Percentiles rank a stretch among this genome's conserved stretches.
phyloP scores from a whole-genome alignment of 2,329 filamentous ascomycete genomes.

The Cercospora janseana region DNA sequence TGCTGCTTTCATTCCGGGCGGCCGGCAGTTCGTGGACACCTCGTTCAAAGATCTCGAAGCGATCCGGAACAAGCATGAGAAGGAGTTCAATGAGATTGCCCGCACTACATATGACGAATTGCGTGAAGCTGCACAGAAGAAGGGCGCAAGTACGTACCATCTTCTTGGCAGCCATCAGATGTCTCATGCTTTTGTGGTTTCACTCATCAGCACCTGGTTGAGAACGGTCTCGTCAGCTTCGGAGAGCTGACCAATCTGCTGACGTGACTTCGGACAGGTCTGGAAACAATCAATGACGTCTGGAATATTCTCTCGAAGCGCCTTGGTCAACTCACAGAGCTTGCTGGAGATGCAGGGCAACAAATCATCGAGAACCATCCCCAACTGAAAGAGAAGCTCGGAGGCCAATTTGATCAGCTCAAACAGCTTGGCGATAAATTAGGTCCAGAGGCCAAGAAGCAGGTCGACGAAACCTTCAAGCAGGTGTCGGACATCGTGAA shows the following conservation, averaged over 20 bases:
- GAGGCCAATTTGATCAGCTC: conserved; percentile 65
- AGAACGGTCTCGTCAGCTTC: too few species aligned
- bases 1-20: conserved; percentile 69
- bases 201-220: too few species aligned
- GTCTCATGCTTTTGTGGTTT: too few species aligned
- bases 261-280: too few species aligned
- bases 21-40: conserved; percentile 64
- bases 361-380: conserved; percentile 74
- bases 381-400: conserved; percentile 68
- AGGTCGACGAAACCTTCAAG: conserved; percentile 68
- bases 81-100: conserved; percentile 69
- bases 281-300: conserved; percentile 61
- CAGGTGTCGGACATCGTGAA: conserved; percentile 64
- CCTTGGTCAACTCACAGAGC: conserved; percentile 57
- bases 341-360: conserved; percentile 61
- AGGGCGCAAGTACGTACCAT: conserved; percentile 51
- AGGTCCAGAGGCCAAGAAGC: conserved; percentile 74
- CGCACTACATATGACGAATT: conserved; percentile 66
- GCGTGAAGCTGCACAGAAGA: conserved; percentile 56
- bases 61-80: conserved; percentile 63
- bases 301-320: conserved; percentile 64
- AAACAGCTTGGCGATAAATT: conserved; percentile 68
- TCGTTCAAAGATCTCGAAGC: conserved; percentile 70
- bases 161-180: background rate
- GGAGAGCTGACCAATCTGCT: too few species aligned